Conservation (phyloP, 768 basidiomycete genomes). For the Baorangia bicolor region DNA sequence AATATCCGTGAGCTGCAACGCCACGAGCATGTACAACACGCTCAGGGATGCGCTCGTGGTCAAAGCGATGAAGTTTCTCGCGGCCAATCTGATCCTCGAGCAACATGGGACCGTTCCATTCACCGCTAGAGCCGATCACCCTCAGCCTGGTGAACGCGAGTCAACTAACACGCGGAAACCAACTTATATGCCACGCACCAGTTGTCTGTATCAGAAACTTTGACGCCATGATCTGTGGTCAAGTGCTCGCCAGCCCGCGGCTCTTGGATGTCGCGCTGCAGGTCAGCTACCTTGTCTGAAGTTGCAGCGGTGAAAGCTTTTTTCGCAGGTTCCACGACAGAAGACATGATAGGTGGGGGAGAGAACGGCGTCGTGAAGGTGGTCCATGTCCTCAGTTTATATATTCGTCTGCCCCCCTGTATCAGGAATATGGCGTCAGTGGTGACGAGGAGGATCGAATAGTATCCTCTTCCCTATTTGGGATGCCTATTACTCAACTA, state of each 20-base stretch:
- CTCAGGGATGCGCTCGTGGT: conserved; percentile 89
- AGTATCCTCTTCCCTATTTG: background rate
- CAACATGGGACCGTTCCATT: conserved; percentile 61
- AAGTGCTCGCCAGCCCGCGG: conserved; percentile 23
- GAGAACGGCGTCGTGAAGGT: background rate
- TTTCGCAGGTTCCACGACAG: conserved; percentile 15
- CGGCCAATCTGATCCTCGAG: conserved; percentile 77
- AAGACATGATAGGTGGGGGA: conserved; percentile 10
- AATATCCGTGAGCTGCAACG: conserved; percentile 79
- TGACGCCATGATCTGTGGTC: conserved; percentile 65
- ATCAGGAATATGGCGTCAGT: conserved; percentile 19
- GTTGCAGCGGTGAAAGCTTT: conserved; percentile 6
- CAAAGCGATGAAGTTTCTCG: conserved; percentile 77
- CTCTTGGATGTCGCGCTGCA: conserved; percentile 29
- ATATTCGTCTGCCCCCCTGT: conserved; percentile 14
- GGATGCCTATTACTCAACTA: background rate
- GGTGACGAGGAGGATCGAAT: conserved; percentile 11
- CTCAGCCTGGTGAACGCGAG: conserved; percentile 47
- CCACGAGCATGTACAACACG: conserved; percentile 74
- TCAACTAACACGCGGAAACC: conserved; percentile 5
- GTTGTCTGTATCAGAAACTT: conserved; percentile 60
- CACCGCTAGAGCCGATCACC: conserved; percentile 40
- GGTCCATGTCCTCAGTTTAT: background rate
- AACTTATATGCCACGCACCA: conserved; percentile 40
- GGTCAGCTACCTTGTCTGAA: conserved; percentile 21